Conservation (phyloP, 2,329 filamentous ascomycete genomes). For the Nigrospora oryzae region DNA sequence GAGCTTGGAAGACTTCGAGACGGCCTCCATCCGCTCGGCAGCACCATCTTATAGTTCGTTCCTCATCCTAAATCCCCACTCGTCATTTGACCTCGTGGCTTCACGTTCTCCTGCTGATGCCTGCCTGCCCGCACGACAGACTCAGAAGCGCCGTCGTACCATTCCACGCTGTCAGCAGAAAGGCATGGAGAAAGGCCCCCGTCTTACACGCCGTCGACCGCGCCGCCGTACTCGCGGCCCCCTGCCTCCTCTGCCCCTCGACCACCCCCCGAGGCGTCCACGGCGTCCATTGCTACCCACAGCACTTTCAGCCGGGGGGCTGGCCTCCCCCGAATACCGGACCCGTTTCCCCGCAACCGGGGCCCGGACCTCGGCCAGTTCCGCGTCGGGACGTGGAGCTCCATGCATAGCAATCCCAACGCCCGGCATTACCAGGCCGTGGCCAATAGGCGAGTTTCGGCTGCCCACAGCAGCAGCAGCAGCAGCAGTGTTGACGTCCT, state of each 20-base stretch:
- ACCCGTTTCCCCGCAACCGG: conserved; percentile 23
- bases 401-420: conserved; percentile 42
- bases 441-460: conserved; percentile 48
- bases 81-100: too few relatives aligned
- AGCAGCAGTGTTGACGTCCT: conserved; percentile 6
- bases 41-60: conserved; percentile 56
- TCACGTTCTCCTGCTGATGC: too few relatives aligned
- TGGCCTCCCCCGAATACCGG: conserved; percentile 43
- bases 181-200: conserved; percentile 33
- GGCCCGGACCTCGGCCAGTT: conserved; percentile 37
- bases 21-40: conserved; percentile 56
- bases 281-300: conserved; percentile 17
- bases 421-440: conserved; percentile 56
- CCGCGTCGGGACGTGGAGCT: conserved; percentile 51
- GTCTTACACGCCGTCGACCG: conserved; percentile 7
- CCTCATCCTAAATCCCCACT: neutral
- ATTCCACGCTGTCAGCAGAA: conserved; percentile 43
- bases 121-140: conserved; percentile 24
- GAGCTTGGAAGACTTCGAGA: conserved; percentile 52
- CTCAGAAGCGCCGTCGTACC: conserved; percentile 58
- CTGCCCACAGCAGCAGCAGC: conserved; percentile 17
- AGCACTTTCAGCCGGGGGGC: conserved; percentile 21
- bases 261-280: conserved; percentile 24
- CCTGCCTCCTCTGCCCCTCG: conserved; percentile 10
- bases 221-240: conserved; percentile 9